Percentiles rank a stretch among this genome's conserved stretches.
Evolutionary conservation across 176 grass and related monocot species (phyloP).

Genomic region (Phoenix roebelenii): DNA sequence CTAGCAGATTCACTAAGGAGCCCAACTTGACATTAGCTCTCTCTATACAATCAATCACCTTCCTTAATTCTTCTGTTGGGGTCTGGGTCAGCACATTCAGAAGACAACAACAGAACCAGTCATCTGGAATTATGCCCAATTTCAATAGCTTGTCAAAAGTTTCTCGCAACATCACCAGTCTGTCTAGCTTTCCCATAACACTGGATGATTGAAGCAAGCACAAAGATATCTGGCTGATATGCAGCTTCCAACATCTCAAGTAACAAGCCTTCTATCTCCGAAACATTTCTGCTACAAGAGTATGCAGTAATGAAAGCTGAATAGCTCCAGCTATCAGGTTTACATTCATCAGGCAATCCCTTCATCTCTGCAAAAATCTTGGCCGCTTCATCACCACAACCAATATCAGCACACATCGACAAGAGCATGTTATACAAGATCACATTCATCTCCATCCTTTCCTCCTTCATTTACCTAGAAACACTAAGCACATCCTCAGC

Average conservation of each 20-base stretch:
- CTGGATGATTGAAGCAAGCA: slow-evolving; percentile 73
- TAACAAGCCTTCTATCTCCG: slow-evolving; percentile 49
- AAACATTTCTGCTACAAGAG: slow-evolving; percentile 50
- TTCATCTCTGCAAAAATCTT: slow-evolving; percentile 81
- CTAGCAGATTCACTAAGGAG: slow-evolving; percentile 47
- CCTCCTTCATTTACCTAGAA: slow-evolving; percentile 51
- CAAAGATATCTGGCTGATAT: slow-evolving; percentile 64
- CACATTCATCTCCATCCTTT: slow-evolving; percentile 34
- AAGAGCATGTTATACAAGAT: slow-evolving; percentile 65
- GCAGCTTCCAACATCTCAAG: slow-evolving; percentile 67
- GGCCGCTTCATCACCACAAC: slow-evolving; percentile 54
- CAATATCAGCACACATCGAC: slow-evolving; percentile 78
- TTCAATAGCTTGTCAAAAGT: slow-evolving; percentile 49
- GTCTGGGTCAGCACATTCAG: slow-evolving; percentile 51
- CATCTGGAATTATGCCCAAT: slow-evolving; percentile 42
- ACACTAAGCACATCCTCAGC: slow-evolving; percentile 57
- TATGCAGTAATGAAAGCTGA: slow-evolving; percentile 81
- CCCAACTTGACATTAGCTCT: slow-evolving; percentile 45
- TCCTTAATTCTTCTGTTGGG: slow-evolving; percentile 40
- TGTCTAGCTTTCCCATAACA: slow-evolving; percentile 63
- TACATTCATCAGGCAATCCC: slow-evolving; percentile 23
- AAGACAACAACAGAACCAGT: slow-evolving; percentile 73
- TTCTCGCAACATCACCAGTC: slow-evolving; percentile 44
- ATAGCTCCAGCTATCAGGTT: slow-evolving; percentile 84
- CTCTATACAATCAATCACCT: slow-evolving; percentile 65